Conservation (phyloP, 116 monocot genomes). For the Phalaenopsis hybrid region DNA sequence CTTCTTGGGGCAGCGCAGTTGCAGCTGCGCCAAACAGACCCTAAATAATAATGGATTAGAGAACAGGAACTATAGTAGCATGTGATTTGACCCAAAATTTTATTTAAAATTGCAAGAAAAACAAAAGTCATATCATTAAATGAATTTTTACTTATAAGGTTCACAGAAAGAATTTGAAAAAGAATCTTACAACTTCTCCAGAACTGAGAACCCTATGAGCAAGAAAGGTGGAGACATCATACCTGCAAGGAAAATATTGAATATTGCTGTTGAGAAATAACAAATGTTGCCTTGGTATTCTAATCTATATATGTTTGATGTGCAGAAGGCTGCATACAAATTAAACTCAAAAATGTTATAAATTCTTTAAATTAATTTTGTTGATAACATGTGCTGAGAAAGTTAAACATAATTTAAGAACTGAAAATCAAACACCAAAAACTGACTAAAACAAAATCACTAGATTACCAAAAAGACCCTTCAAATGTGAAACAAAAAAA, state of each 20-base stretch:
- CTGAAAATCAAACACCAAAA: neutral
- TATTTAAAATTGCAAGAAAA: neutral
- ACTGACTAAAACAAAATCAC: neutral
- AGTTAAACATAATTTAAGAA: neutral
- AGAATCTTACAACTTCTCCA: constrained; percentile 38
- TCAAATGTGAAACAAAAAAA: neutral
- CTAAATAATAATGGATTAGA: neutral
- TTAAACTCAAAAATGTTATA: neutral
- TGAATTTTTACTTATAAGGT: neutral
- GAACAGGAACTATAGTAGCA: neutral
- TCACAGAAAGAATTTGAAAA: neutral
- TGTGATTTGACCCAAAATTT: neutral
- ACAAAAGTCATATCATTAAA: neutral
- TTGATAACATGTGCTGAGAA: neutral
- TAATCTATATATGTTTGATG: neutral
- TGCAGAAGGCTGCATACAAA: neutral
- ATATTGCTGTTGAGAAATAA: neutral
- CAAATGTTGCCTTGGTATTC: no score
- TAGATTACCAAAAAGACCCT: neutral
- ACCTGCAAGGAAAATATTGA: constrained; percentile 29
- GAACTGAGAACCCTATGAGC: constrained; percentile 23
- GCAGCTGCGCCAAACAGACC: no score
- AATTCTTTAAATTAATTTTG: neutral
- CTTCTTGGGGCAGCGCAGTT: no score
- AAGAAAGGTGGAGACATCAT: constrained; percentile 44